A percentile compares a stretch with the other conserved stretches of the same genome.
These are phyloP conservation scores for Salix koriyanagi DNA, from an alignment of 345 rosid genomes.

Conservation along the genomic window DNA sequence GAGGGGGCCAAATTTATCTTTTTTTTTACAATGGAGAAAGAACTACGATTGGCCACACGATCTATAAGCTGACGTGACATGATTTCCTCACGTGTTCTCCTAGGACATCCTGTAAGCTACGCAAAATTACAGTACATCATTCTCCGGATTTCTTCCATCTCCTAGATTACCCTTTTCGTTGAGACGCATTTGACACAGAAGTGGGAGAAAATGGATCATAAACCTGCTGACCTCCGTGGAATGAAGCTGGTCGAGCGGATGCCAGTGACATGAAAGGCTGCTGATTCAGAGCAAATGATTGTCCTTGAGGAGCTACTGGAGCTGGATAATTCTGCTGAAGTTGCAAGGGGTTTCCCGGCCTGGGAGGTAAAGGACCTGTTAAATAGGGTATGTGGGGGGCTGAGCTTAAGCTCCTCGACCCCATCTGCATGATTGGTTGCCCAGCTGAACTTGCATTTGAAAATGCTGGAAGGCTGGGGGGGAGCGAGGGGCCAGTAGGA, in stretches of 20 bases:
- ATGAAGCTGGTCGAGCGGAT: slow-evolving; percentile 19
- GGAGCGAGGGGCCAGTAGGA: slow-evolving; percentile 23
- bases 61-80: no score
- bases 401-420: slow-evolving; percentile 41
- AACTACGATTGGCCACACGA: no score
- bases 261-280: slow-evolving; percentile 28
- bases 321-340: slow-evolving; percentile 35
- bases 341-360: slow-evolving; percentile 45
- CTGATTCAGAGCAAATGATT: slow-evolving; percentile 27
- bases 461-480: slow-evolving; percentile 41
- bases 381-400: slow-evolving; percentile 33
- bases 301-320: slow-evolving; percentile 31
- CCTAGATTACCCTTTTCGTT: slow-evolving; percentile 32
- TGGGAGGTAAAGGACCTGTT: slow-evolving; percentile 44
- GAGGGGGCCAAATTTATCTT: no score
- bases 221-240: slow-evolving; percentile 47
- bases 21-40: no score
- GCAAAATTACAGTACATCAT: slow-evolving; percentile 30
- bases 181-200: slow-evolving; percentile 35
- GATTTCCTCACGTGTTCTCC: no score
- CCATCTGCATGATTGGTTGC: slow-evolving; percentile 33
- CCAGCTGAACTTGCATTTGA: slow-evolving; percentile 33
- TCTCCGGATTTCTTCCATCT: slow-evolving; percentile 38
- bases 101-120: no score
- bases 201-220: slow-evolving; percentile 93